These are phyloP conservation scores for Saccharomyces pastorianus DNA, from an alignment of 1,139 yeast species.

Conservation along the genomic window DNA sequence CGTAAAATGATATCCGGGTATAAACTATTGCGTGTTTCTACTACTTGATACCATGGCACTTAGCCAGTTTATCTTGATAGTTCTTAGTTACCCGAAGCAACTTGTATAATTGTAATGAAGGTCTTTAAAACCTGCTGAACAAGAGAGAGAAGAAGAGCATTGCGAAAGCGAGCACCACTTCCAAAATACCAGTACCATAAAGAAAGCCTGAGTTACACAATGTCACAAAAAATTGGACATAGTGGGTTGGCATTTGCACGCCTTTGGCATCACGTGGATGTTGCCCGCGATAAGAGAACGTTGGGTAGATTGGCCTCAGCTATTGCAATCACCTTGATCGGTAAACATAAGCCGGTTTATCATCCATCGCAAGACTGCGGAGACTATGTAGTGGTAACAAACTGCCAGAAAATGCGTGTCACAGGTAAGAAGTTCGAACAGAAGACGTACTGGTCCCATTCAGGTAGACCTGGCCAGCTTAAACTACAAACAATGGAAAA, in stretches of 20 bases:
- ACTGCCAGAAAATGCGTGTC: conserved; percentile 69
- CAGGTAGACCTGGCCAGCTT: conserved; percentile 83
- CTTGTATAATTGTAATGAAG: neutral
- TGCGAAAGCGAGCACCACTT: too few species aligned
- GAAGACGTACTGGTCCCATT: conserved; percentile 86
- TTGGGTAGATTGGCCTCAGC: conserved; percentile 87
- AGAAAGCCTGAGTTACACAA: conserved; percentile 2
- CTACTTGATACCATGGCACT: too few species aligned
- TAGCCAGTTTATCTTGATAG: too few species aligned
- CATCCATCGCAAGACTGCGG: conserved; percentile 79
- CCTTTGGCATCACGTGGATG: conserved; percentile 93
- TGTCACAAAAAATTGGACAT: conserved; percentile 34
- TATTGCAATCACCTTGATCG: conserved; percentile 81
- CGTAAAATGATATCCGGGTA: too few species aligned
- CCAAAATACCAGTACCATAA: neutral
- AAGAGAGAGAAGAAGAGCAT: neutral
- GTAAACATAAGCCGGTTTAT: conserved; percentile 90
- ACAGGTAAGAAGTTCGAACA: conserved; percentile 80
- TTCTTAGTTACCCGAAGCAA: too few species aligned
- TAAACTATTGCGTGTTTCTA: too few species aligned
- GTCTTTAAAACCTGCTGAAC: neutral
- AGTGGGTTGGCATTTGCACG: conserved; percentile 74
- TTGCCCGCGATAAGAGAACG: conserved; percentile 75
- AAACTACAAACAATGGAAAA: conserved; percentile 76
- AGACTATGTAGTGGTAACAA: conserved; percentile 93